Evolutionary conservation across 1,284 basidiomycete species (phyloP), one percentile per base, ranked within the genome.

Genomic region (Filobasidium uniguttulatum): DNA sequence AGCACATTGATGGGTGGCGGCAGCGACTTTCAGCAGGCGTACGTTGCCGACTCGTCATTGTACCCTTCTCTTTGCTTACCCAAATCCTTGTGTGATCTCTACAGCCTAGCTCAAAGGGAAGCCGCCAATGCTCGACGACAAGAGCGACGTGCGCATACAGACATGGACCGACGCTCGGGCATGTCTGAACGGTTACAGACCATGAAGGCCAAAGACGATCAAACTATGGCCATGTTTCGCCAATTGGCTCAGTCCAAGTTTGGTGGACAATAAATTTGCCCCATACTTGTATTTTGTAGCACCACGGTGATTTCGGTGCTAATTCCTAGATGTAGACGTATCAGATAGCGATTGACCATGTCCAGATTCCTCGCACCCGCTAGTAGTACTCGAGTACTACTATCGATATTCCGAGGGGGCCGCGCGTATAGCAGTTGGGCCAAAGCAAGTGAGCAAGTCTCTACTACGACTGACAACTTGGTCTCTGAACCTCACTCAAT

Each of bases 181-280:
- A 57, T 62, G 38, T 56, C 62, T 17, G 65, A 70, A 46, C 53
- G 68, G 26, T 43, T 68, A 50, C 50, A 52, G 3, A 66, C 65
- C 46, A 53, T 66, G 22, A 60, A 57, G 40, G 52, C 58, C 30
- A 67, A 69, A 52, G 68, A 70, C 35, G 50, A 54, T 0, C 62
- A 62, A 19, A 69, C 64, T 0, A 70, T 70, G 68, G 64, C 65
- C 8, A 68, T 68, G 68, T 63, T 68, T 53, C 61, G 60, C 49
- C 58, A 59, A 14, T 53, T 68, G 52, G 66, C 66, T 1, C 63
- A 59, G 45, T 51, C 65, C 48, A 54, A 63, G 4, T 67, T 65
- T 41, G 64, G 64, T n/a, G n/a, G n/a, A n/a, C n/a, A n/a, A n/a
- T n/a, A n/a, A n/a, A n/a, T n/a, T n/a, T n/a, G n/a, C n/a, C n/a